Conservation (phyloP, 202 grass and related monocot species). For the Bolboschoenoplectus hybrid region DNA sequence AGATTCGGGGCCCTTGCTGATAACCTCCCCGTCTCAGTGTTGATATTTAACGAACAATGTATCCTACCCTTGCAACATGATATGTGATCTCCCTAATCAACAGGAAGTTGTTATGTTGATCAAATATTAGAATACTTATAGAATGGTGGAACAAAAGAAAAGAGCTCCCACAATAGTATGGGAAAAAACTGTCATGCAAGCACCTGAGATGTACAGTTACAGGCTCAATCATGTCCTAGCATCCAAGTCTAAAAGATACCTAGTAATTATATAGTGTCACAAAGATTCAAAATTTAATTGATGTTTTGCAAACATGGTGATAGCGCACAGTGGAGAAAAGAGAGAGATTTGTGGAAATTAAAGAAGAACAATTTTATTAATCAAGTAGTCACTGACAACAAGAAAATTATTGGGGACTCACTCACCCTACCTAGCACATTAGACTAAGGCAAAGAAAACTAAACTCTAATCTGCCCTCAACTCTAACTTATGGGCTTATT, state of each 20-base stretch:
- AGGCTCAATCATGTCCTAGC: neutral
- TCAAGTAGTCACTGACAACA: too few relatives aligned
- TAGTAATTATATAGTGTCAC: neutral
- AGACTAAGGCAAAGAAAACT: too few relatives aligned
- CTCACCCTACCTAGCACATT: too few relatives aligned
- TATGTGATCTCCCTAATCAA: slow-evolving; percentile 79
- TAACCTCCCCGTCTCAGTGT: slow-evolving; percentile 93
- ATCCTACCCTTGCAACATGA: slow-evolving; percentile 77
- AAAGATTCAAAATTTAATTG: neutral
- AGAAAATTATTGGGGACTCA: too few relatives aligned
- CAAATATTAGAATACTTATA: slow-evolving; percentile 24
- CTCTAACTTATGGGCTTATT: too few relatives aligned
- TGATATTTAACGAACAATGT: slow-evolving; percentile 97
- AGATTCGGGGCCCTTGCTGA: slow-evolving; percentile 92
- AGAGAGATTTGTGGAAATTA: too few relatives aligned
- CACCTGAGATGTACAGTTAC: slow-evolving; percentile 6
- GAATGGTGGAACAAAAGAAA: slow-evolving; percentile 1
- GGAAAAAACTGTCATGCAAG: slow-evolving; percentile 30
- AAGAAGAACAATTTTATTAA: too few relatives aligned
- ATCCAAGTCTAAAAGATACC: neutral
- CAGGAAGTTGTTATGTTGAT: slow-evolving; percentile 37
- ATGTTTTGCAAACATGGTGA: neutral
- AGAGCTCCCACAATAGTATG: slow-evolving; percentile 4
- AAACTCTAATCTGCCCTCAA: too few relatives aligned
- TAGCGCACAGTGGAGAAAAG: too few relatives aligned